Evolutionary conservation across 331 rosid genomes (phyloP).

Genomic region (Telfairia occidentalis): DNA sequence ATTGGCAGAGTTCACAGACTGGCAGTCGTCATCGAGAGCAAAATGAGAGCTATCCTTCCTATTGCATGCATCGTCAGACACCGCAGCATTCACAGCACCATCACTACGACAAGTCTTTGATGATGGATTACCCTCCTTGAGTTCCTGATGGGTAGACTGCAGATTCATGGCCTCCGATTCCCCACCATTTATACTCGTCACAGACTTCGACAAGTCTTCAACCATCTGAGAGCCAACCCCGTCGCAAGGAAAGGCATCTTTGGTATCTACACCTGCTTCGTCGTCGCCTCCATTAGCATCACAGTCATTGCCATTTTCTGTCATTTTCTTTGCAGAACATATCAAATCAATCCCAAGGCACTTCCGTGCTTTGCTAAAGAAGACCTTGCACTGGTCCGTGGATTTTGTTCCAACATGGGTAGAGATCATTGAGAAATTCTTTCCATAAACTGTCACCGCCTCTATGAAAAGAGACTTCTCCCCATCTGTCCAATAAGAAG

Average conservation of each 20-base stretch:
- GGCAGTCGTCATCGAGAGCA: slow-evolving; percentile 25
- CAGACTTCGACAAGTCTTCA: slow-evolving; percentile 34
- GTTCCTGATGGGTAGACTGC: slow-evolving; percentile 17
- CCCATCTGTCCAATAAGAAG: slow-evolving; percentile 77
- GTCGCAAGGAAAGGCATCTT: slow-evolving; percentile 25
- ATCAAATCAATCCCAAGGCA: slow-evolving; percentile 70
- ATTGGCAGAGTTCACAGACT: slow-evolving; percentile 18
- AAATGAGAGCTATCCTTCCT: slow-evolving; percentile 23
- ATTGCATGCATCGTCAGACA: slow-evolving; percentile 26
- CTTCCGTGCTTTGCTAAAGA: slow-evolving; percentile 85
- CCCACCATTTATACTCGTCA: slow-evolving; percentile 27
- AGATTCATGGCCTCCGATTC: slow-evolving; percentile 31
- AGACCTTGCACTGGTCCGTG: slow-evolving; percentile 74
- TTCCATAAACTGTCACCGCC: slow-evolving; percentile 75
- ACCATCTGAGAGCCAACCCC: slow-evolving; percentile 41
- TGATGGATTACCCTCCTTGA: neutral
- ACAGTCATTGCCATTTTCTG: neutral
- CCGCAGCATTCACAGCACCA: slow-evolving; percentile 18
- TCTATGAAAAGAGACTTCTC: slow-evolving; percentile 71
- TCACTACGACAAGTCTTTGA: slow-evolving; percentile 16
- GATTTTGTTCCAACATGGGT: slow-evolving; percentile 60
- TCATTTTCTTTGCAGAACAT: slow-evolving; percentile 31
- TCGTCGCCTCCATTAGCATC: slow-evolving; percentile 28
- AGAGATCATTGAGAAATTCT: slow-evolving; percentile 60
- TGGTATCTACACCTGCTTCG: neutral